Percentiles rank a stretch among this genome's conserved stretches.
These are phyloP conservation scores for Talaromyces sp. DNA, from an alignment of 2,329 filamentous ascomycete species.

Conservation along the genomic window DNA sequence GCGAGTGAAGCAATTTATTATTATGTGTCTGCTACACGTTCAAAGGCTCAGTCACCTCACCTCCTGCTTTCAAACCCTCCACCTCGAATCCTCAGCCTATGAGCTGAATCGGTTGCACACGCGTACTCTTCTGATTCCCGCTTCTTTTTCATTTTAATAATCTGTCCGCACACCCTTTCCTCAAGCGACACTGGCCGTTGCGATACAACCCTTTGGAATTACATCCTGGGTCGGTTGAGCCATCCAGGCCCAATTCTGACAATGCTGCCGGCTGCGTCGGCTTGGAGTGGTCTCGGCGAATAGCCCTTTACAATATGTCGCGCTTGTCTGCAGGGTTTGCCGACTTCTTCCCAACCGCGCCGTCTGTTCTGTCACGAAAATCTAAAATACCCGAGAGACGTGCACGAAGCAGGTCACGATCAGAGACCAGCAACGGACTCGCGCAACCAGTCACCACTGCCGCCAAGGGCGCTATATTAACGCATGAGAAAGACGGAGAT, in stretches of 20 bases:
- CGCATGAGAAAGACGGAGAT: conserved; percentile 1
- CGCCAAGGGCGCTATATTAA: background rate
- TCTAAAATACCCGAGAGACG: conserved; percentile 51
- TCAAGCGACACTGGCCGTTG: background rate
- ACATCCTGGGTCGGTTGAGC: background rate
- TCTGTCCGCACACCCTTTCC: background rate
- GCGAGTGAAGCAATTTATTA: background rate
- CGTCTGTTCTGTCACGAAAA: conserved; percentile 57
- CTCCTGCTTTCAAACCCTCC: background rate
- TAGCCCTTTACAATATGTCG: conserved; percentile 61
- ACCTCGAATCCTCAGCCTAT: background rate
- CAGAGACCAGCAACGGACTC: conserved; percentile 42
- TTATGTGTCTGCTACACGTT: background rate
- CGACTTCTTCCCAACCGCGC: conserved; percentile 80
- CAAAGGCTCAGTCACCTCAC: background rate
- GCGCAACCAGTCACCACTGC: conserved; percentile 22
- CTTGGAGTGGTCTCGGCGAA: conserved; percentile 14
- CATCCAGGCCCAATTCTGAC: background rate
- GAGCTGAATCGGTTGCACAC: background rate
- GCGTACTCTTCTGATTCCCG: background rate
- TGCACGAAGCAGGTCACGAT: conserved; percentile 50
- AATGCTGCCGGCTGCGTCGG: conserved; percentile 11
- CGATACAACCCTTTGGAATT: background rate
- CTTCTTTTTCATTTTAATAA: background rate
- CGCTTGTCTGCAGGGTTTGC: conserved; percentile 77